Evolutionary conservation across 176 grass and related monocot species (phyloP), one percentile per base, ranked within the genome.

Genomic region (Phragmites australis): DNA sequence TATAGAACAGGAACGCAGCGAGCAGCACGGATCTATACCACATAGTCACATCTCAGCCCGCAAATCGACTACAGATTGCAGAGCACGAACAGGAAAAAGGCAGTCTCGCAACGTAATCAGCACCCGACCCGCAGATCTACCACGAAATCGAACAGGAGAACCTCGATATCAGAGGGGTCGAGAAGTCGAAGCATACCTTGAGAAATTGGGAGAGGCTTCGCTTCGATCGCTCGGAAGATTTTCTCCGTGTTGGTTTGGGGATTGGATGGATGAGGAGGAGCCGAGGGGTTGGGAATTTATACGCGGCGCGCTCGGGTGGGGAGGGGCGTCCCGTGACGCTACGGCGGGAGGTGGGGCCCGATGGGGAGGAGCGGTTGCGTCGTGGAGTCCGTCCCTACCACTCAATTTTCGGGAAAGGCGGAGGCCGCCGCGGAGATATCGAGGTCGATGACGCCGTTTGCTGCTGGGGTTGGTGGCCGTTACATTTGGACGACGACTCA

Each of bases 121-220:
- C 34, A 64, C 43, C 27, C 58, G 63, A 72, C 29, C 46, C 1
- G 31, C 61, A 43, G 53, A 75, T 45, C 3, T 6, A 9, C 29
- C 3, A 65, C 12, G 8, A 68, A 13, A 18, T 49, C 27, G 48
- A 25, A 23, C n/a, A 54, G 21, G 19, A 44, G 9, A 40, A 23
- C 0, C 42, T 61, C 4, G 9, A 44, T 9, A 17, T 18, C 16
- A 40, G 16, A 15, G 60, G 21, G 68, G 59, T 79, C 57, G 59
- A 9, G 11, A 41, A 21, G 16, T 56, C 41, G 49, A n/a, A n/a
- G n/a, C 67, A 26, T 88, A 88, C 86, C 86, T 88, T 74, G 74
- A 72, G 34, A 34, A 39, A 77, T 64, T 1, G n/a, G 30, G 30
- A 17, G 29, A 6, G 19, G 25, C 37, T 55, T 45, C 17, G 53